Base-by-base conservation (phyloP, 208 protist genomes). In the Leishmania braziliensis region DNA sequence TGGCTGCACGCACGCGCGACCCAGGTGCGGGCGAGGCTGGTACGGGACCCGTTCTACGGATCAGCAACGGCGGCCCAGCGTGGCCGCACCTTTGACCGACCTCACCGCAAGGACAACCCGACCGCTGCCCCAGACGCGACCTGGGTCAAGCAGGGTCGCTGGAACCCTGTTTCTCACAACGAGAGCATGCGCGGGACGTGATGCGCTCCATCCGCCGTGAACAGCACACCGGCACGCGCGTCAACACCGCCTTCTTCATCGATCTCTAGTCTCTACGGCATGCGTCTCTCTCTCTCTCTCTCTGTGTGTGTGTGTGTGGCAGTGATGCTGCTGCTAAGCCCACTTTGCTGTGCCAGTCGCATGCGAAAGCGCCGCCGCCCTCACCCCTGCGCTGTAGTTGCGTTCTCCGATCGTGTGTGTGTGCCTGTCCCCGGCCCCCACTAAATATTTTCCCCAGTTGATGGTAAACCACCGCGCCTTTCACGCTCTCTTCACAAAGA, bases 71-170 rank as follows among this genome's bases (percentile, higher is more conserved):
- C 79, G 33, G 78, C 70, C 6, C 82, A 74, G 81, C 77, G 80
- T 56, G 84, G 87, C 18, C 87, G 92, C 10, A 87, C 77, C 18
- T 97, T 95, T 77, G 43, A 76, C 56, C 88, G 91, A 26, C 94
- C 94, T n/a, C 92, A 94, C 72, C 48, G 74, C n/a, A 90, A 92
- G 51, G 88, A 90, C 50, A 89, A 95, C 65, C 94, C 92, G 12
- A 91, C 91, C 6, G 91, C 90, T 1, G 86, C 90, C 29, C 94
- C 94, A 36, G 82, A 82, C 43, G 89, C 91, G 43, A 75, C 82
- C 33, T 84, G 80, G 82, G 69, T 69, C n/a, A 62, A 50, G 6
- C 71, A 91, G 39, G 75, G 78, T 36, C 53, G 70, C 18, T 88
- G 87, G 84, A 89, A 92, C 80, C 69, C 83, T 8, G 48, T 90